phyloP scores from a whole-genome alignment of 148 eudicot genomes.

The Tetragonia tetragonoides region DNA sequence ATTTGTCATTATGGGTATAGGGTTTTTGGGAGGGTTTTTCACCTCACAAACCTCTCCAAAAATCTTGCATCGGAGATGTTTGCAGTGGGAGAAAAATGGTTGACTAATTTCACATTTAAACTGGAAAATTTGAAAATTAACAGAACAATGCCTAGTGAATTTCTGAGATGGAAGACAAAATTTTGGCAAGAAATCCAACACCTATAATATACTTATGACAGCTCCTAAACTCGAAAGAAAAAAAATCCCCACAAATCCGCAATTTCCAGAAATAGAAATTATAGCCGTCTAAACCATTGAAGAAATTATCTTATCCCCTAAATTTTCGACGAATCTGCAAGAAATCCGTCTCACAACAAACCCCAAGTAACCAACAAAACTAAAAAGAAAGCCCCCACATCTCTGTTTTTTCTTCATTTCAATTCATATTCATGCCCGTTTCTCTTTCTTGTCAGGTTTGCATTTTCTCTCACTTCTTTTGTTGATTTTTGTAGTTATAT shows the following conservation, averaged over 20 bases:
- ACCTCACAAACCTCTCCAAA: too few relatives aligned
- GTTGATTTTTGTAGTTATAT: not conserved
- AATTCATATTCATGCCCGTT: not conserved
- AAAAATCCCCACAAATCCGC: constrained; percentile 1
- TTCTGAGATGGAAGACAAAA: too few relatives aligned
- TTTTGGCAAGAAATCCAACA: too few relatives aligned
- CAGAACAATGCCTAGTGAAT: too few relatives aligned
- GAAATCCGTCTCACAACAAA: constrained; percentile 13
- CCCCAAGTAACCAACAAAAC: not conserved
- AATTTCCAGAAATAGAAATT: not conserved
- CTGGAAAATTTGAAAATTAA: too few relatives aligned
- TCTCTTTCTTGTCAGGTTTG: constrained; percentile 3
- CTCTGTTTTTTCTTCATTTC: not conserved
- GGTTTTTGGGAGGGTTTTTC: too few relatives aligned
- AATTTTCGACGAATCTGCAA: constrained; percentile 25
- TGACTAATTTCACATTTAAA: too few relatives aligned
- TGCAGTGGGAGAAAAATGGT: too few relatives aligned
- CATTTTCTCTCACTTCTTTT: not conserved
- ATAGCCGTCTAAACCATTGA: not conserved
- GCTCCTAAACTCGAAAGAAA: not conserved
- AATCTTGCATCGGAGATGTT: too few relatives aligned
- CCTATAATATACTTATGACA: not conserved
- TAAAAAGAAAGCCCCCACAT: not conserved
- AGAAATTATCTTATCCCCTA: not conserved
- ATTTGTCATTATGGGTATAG: too few relatives aligned